Evolutionary conservation across 495 filamentous ascomycete species (phyloP).

Genomic region (Penicillium ochrochloron): DNA sequence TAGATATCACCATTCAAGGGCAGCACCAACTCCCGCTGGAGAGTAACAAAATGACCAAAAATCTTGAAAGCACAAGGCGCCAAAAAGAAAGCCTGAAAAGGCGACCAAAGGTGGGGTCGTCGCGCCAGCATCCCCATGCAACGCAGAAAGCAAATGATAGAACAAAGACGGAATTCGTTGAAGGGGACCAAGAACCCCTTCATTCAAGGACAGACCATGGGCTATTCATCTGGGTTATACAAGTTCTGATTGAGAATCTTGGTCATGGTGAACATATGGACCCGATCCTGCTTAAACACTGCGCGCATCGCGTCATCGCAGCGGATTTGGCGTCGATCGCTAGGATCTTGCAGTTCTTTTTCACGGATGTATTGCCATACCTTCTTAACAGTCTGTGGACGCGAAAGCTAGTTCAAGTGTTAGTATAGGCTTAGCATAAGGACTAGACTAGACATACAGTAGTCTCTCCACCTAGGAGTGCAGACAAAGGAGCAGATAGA

Average conservation of each 20-base stretch:
- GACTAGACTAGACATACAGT: slow-evolving; percentile 49
- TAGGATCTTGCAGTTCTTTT: slow-evolving; percentile 85
- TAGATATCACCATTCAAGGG: slow-evolving; percentile 23
- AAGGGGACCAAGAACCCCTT: slow-evolving; percentile 11
- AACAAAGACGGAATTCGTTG: slow-evolving; percentile 31
- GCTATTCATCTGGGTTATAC: slow-evolving; percentile 66
- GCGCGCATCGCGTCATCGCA: slow-evolving; percentile 90
- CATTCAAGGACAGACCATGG: not conserved
- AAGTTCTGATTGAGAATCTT: slow-evolving; percentile 73
- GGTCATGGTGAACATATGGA: slow-evolving; percentile 99
- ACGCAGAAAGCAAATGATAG: slow-evolving; percentile 18
- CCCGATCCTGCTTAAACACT: slow-evolving; percentile 86
- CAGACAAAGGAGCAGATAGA: slow-evolving; percentile 68
- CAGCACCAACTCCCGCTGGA: slow-evolving; percentile 49
- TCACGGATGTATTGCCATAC: slow-evolving; percentile 94
- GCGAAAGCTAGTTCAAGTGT: slow-evolving; percentile 65
- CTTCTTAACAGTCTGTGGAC: slow-evolving; percentile 92
- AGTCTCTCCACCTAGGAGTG: slow-evolving; percentile 63
- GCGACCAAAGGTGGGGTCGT: slow-evolving; percentile 25
- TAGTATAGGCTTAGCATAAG: slow-evolving; percentile 9
- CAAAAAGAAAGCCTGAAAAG: slow-evolving; percentile 24
- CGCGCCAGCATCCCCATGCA: slow-evolving; percentile 41
- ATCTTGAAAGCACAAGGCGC: slow-evolving; percentile 23
- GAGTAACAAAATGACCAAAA: slow-evolving; percentile 37
- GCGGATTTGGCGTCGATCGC: slow-evolving; percentile 85